Evolutionary conservation across 148 eudicot species (phyloP).

Genomic region (Vaccinium vitisidaea): DNA sequence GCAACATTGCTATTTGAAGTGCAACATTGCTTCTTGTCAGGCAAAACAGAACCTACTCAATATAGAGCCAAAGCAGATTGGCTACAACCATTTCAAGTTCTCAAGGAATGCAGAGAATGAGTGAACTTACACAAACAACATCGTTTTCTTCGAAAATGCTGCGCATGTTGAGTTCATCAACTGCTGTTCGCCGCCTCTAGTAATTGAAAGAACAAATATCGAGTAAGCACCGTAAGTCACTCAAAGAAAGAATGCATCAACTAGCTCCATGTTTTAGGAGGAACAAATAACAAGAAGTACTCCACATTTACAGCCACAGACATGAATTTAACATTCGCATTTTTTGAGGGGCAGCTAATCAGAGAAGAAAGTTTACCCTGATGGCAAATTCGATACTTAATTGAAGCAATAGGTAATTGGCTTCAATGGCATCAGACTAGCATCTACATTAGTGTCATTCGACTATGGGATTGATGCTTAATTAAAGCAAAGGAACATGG

Average conservation of each 20-base stretch:
- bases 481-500: background rate
- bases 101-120: background rate
- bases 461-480: background rate
- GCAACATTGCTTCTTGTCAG: background rate
- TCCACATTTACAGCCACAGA: too few relatives aligned
- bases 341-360: background rate
- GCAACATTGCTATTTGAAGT: constrained; percentile 1
- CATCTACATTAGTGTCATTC: background rate
- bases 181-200: constrained; percentile 85
- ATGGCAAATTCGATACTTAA: background rate
- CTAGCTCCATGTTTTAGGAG: background rate
- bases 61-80: constrained; percentile 10
- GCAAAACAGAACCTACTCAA: background rate
- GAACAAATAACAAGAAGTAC: background rate
- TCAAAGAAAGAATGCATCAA: background rate
- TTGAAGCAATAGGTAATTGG: background rate
- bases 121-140: constrained; percentile 77
- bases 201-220: constrained; percentile 17
- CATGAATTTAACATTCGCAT: background rate
- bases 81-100: background rate
- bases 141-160: constrained; percentile 83
- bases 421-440: background rate
- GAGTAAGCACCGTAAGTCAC: background rate
- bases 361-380: background rate
- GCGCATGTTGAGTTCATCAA: constrained; percentile 95